Conservation (phyloP, 768 basidiomycete genomes). For the Pisolithus orientalis region DNA sequence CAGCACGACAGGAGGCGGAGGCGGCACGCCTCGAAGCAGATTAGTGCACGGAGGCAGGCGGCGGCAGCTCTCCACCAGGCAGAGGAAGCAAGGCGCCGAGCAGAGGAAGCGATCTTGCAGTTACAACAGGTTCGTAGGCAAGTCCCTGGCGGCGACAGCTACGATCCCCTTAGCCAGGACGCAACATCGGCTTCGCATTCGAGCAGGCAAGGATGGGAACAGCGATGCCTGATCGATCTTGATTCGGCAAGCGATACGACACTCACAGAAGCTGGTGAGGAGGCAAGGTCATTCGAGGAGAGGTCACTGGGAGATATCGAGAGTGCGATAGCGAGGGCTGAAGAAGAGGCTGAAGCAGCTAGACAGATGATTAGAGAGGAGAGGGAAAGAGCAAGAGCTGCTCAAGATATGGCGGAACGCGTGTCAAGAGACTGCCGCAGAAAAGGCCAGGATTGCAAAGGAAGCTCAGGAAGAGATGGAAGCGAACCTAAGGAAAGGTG, state of each 20-base stretch:
- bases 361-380: slow-evolving; percentile 2
- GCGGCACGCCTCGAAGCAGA: not conserved
- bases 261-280: not conserved
- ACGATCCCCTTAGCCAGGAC: not conserved
- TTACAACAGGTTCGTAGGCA: not conserved
- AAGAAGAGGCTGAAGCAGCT: not conserved
- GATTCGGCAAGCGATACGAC: not conserved
- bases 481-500: slow-evolving; percentile 4
- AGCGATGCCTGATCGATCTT: not conserved
- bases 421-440: not conserved
- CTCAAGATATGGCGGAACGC: not conserved
- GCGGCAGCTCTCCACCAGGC: not conserved
- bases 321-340: not conserved
- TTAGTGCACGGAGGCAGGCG: not conserved
- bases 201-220: not conserved
- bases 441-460: not conserved
- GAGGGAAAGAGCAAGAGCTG: not conserved
- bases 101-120: not conserved
- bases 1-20: not conserved
- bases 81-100: not conserved
- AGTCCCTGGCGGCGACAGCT: not conserved
- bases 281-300: not conserved
- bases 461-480: slow-evolving; percentile 5
- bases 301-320: not conserved
- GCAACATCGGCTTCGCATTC: not conserved